Conservation (phyloP, 768 basidiomycete species). For the Boletus tomentosulus region DNA sequence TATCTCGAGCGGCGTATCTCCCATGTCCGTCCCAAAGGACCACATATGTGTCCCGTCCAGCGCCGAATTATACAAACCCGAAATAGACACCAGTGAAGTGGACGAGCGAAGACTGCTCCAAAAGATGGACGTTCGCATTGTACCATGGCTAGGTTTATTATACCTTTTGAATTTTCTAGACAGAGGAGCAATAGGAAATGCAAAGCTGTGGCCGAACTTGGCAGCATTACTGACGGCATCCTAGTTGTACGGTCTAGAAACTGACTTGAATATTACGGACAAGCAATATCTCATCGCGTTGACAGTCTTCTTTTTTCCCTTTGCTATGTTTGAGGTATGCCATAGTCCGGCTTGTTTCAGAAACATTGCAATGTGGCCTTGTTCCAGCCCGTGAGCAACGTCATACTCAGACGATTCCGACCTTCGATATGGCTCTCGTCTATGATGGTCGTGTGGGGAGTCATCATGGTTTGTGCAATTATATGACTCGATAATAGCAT, state of each 20-base stretch:
- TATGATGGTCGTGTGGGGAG: constrained; percentile 40
- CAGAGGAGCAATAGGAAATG: constrained; percentile 64
- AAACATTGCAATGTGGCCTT: neutral
- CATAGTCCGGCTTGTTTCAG: neutral
- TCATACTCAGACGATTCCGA: constrained; percentile 52
- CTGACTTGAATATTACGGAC: constrained; percentile 55
- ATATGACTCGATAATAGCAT: constrained; percentile 2
- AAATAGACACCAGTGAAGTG: constrained; percentile 49
- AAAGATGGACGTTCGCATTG: constrained; percentile 60
- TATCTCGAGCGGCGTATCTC: neutral
- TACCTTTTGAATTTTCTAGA: constrained; percentile 75
- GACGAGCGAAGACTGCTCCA: constrained; percentile 53
- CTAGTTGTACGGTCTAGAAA: constrained; percentile 57
- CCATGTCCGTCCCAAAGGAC: constrained; percentile 1
- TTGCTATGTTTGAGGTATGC: constrained; percentile 62
- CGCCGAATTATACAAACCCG: constrained; percentile 40
- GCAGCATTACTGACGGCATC: neutral
- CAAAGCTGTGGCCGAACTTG: constrained; percentile 31
- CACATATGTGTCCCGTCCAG: neutral
- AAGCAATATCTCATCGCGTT: constrained; percentile 64
- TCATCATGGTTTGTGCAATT: constrained; percentile 32
- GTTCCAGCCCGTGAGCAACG: constrained; percentile 56
- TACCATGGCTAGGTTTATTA: constrained; percentile 73
- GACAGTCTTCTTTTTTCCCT: constrained; percentile 76
- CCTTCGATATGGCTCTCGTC: constrained; percentile 64